These are phyloP conservation scores for Coemansia umbellata DNA, from an alignment of 192 early-diverging fungal genomes.

Conservation along the genomic window DNA sequence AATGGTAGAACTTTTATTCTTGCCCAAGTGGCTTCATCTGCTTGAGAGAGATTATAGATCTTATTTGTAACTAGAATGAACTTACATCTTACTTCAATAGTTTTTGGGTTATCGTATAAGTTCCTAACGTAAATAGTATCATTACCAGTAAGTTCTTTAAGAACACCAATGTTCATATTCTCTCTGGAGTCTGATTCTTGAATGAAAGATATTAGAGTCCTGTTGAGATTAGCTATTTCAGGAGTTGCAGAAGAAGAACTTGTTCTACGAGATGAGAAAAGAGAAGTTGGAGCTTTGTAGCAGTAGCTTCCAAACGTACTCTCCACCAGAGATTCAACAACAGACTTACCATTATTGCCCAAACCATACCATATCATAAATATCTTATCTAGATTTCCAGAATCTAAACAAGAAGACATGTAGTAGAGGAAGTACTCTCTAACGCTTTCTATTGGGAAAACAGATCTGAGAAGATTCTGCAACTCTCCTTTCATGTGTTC, in stretches of 20 bases:
- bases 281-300: constrained; percentile 16
- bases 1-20: constrained; percentile 21
- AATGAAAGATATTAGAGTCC: constrained; percentile 14
- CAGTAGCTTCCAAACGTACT: constrained; percentile 14
- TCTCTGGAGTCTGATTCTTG: constrained; percentile 16
- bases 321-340: constrained; percentile 11
- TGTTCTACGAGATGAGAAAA: constrained; percentile 8
- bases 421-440: constrained; percentile 2
- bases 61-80: constrained; percentile 23
- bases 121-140: constrained; percentile 17
- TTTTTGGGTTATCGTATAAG: constrained; percentile 5
- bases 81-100: constrained; percentile 16
- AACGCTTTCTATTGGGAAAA: constrained; percentile 4
- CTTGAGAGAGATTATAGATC: constrained; percentile 10
- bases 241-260: constrained; percentile 11
- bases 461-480: too few species aligned
- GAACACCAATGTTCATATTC: constrained; percentile 10
- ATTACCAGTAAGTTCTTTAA: constrained; percentile 18
- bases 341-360: constrained; percentile 21
- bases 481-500: too few species aligned
- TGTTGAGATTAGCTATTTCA: constrained; percentile 9
- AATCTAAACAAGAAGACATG: constrained; percentile 14
- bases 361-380: constrained; percentile 14
- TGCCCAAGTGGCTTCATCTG: constrained; percentile 18
- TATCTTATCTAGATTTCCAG: constrained; percentile 10